Percentiles rank a stretch among this genome's conserved stretches.
Evolutionary conservation across 345 rosid species (phyloP).

Genomic region (Kernera saxatilis): DNA sequence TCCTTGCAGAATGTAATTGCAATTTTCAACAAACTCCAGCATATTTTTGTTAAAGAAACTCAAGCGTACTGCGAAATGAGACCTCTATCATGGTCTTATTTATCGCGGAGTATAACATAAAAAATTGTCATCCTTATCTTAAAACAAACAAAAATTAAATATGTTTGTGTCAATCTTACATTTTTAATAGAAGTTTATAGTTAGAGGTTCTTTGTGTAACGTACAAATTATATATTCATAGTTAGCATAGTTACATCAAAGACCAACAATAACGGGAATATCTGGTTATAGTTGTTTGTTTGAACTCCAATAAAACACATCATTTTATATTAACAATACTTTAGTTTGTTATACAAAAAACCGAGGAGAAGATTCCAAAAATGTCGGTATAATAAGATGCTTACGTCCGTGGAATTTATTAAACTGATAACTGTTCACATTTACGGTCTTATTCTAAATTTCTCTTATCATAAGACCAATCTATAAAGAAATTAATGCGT

Average conservation of each 20-base stretch:
- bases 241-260: background rate
- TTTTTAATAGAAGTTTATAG: background rate
- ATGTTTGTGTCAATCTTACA: background rate
- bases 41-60: background rate
- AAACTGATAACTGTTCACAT: background rate
- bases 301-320: conserved; percentile 1
- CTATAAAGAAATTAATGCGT: background rate
- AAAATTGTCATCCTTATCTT: background rate
- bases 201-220: background rate
- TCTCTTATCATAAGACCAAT: background rate
- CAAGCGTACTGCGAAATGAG: background rate
- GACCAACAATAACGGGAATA: background rate
- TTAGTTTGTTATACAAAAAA: background rate
- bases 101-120: background rate
- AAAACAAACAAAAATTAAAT: background rate
- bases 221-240: background rate
- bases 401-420: background rate
- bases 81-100: background rate
- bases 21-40: background rate
- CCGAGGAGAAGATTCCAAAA: conserved; percentile 9
- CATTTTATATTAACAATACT: background rate
- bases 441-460: background rate
- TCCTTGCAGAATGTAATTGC: background rate
- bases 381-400: background rate
- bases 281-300: background rate